Evolutionary conservation across 2,329 filamentous ascomycete species (phyloP), one percentile per base, ranked within the genome.

Genomic region (Pseudogymnoascus sp.): DNA sequence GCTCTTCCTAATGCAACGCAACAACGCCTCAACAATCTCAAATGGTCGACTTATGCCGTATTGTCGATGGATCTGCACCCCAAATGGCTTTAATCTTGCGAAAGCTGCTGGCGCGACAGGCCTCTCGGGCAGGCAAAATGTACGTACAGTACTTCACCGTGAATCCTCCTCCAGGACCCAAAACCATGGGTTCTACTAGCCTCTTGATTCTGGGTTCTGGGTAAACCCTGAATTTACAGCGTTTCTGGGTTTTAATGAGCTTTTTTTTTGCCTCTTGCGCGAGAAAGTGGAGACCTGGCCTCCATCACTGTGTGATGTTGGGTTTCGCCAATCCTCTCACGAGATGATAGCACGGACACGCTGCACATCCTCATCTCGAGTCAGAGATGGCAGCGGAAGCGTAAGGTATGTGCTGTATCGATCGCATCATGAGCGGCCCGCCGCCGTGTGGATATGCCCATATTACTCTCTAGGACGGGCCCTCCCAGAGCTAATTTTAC

Each of bases 1-100:
- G 49, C 49, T 55, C 49, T 18, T 55, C 49, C 49, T 55, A 55
- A 55, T 55, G 49, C 49, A 55, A 55, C 49, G 49, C 49, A 55
- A 55, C 49, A 21, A 55, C 49, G 49, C 49, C 49, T 55, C 49
- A 21, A 55, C 5, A 55, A 55, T 55, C 49, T 55, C 49, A 55
- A 55, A 55, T 55, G 9, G 49, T 55, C 49, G 49, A 55, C 49
- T 55, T 55, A 18, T 55, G 28, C 49, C 28, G 28, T 12, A 55
- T 55, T 33, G 28, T 55, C 9, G 28, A 33, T 55, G 28, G 49
- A 55, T 55, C 49, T 55, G 49, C 49, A 55, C 49, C 49, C 49
- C 25, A 7, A 55, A 55, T 55, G 9, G 49, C 49, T 55, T 16
- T 16, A 55, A 33, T 16, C 28, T 55, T 12, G 49, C 49, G 28